phyloP scores from a whole-genome alignment of 345 rosid species.

The Aquilaria sinensis region DNA sequence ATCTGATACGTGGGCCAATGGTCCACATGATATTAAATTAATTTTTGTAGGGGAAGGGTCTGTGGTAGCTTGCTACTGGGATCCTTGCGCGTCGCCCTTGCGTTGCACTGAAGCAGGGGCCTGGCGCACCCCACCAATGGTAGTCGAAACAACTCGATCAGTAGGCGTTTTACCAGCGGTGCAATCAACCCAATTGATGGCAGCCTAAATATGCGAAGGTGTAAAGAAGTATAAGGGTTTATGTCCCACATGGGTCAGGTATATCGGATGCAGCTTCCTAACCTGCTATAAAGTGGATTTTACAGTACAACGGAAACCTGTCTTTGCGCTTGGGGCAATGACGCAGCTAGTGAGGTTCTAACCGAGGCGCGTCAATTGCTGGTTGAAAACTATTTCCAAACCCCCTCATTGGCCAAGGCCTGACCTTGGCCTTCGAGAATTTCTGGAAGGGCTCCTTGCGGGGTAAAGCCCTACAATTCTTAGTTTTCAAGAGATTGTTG shows the following conservation, averaged over 20 bases:
- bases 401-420: constrained; percentile 26
- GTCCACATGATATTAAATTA: constrained; percentile 32
- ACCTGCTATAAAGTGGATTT: no score
- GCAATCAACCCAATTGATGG: no score
- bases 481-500: background rate
- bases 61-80: background rate
- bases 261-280: no score
- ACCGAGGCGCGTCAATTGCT: constrained; percentile 32
- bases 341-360: constrained; percentile 27
- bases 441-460: constrained; percentile 36
- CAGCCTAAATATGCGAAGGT: no score
- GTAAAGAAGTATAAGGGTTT: no score
- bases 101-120: constrained; percentile 1
- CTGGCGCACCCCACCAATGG: constrained; percentile 2
- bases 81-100: background rate
- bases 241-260: no score
- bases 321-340: constrained; percentile 27
- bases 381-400: constrained; percentile 35
- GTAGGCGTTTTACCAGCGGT: no score
- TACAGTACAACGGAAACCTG: no score
- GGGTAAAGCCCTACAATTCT: constrained; percentile 11
- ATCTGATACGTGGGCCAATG: constrained; percentile 38
- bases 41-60: constrained; percentile 17
- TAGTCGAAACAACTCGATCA: background rate
- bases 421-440: constrained; percentile 24